Base-by-base conservation (phyloP, 257 asterid genomes). In the Vinca minor region DNA sequence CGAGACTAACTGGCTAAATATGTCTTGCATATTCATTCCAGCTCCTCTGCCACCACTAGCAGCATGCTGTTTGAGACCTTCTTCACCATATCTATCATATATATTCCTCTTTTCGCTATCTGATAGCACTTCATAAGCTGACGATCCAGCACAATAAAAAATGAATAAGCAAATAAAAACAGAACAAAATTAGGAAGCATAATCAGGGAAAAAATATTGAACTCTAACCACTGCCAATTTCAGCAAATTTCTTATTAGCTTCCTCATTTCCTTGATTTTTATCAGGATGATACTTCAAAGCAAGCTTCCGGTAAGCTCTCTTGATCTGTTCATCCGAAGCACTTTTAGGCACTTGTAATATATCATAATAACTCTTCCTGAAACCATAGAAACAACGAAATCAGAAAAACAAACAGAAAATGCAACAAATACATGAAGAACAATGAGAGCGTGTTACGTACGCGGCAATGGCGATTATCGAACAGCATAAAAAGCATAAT, bases 261-360 rank as follows among this genome's bases (percentile, higher is more conserved):
- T 91, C 97, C 54, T 87, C 96, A 64, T 91, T 91, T 32, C 97
- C 97, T 64, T 64, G 96, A 65, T 91, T 91, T 65, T 91, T 91
- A 69, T 91, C 96, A 2, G 96, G 96, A 57, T 91, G 97, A 81
- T 91, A 91, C 78, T 88, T 88, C 84, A 91, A 75, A 0, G 97
- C 97, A 65, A 91, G 96, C 81, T 88, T 91, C 67, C 97, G 46
- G 65, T 91, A 91, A n/a, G 97, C 95, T 59, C 96, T 88, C 78
- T 88, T 91, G 57, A 91, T 91, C 75, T 91, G 96, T 9, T 91
- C 97, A 18, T 91, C 97, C 14, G 97, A 67, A 60, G 97, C 97
- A 54, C 95, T 79, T 76, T 68, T 86, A 9, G 85, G 79, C 55
- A 88, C 86, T 78, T 91, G 94, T 15, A 91, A 82, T 56, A 88